Percentiles rank a stretch among this genome's conserved stretches.
phyloP scores from a whole-genome alignment of 2,329 filamentous ascomycete genomes.

The Tolypocladium tundrense region DNA sequence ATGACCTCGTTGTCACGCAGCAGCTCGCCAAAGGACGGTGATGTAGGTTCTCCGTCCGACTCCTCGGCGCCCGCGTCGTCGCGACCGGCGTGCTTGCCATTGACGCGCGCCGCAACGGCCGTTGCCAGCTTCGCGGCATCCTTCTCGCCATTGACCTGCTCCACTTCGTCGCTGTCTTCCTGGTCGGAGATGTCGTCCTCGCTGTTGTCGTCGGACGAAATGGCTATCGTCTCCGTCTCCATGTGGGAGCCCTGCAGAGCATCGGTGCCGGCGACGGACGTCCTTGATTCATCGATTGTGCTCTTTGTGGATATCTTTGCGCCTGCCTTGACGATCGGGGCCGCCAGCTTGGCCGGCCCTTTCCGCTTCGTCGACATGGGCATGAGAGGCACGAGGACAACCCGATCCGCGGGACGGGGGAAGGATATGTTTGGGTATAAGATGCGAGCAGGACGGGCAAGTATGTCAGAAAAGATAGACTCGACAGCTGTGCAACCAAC shows the following conservation, averaged over 20 bases:
- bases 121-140: conserved; percentile 7
- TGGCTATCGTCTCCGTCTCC: conserved; percentile 42
- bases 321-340: conserved; percentile 42
- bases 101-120: conserved; percentile 8
- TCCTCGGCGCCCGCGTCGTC: conserved; percentile 19
- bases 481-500: neutral
- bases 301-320: conserved; percentile 39
- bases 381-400: conserved; percentile 7
- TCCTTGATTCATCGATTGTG: conserved; percentile 47
- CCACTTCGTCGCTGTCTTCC: conserved; percentile 20
- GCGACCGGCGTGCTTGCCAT: conserved; percentile 12
- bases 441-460: neutral
- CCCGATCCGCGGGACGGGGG: neutral
- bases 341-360: conserved; percentile 44
- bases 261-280: conserved; percentile 38
- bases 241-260: conserved; percentile 24
- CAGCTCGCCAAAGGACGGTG: conserved; percentile 79
- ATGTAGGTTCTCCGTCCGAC: conserved; percentile 37
- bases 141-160: conserved; percentile 8
- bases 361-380: conserved; percentile 53
- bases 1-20: conserved; percentile 65
- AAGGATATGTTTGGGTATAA: neutral
- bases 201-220: conserved; percentile 45
- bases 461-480: neutral
- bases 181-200: conserved; percentile 38